Evolutionary conservation across 176 grass and related monocot genomes (phyloP), one percentile per base, ranked within the genome.

Genomic region (Hyparrhenia diplandra): DNA sequence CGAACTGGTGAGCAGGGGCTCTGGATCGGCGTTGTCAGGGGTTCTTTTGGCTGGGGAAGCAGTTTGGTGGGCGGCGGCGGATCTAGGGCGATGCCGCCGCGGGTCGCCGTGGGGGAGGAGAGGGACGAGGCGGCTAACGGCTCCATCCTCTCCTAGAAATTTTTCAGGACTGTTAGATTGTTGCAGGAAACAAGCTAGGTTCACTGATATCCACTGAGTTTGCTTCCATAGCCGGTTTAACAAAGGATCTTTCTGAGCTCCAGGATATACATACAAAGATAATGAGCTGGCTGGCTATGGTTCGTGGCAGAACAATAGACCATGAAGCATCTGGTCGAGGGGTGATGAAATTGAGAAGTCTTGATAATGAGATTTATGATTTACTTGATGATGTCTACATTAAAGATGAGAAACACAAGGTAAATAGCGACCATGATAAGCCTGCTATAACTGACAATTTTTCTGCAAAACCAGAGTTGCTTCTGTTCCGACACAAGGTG

Each of bases 261-360:
- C 28, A 74, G 18, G 29, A 14, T 14, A n/a, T 57, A 57, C 47
- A 54, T 37, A 4, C 5, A 8, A 5, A 57, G 29, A 31, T 74
- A 14, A 74, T 1, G 1, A 23, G 45, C 31, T 74, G 29, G 47
- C 20, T 76, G 5, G 9, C 47, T 4, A 0, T 1, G 2, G n/a
- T 60, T 40, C 4, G 0, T 36, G 12, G 8, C 10, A n/a, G 0
- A 76, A 0, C 21, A 16, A 60, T 39, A 60, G 54, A 35, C 0
- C 14, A 0, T 14, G 18, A 59, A 1, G 4, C 1, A 5, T 10
- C 2, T 1, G 0, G 2, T 11, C 3, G 4, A 0, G 17, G n/a
- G 13, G 13, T 62, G 32, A 42, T 4, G 14, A 41, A 76, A 18
- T 3, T 76, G 20, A 60, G 8, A 61, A 6, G 2, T 39, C 8